These are phyloP conservation scores for Pleurotus platypus DNA, from an alignment of 768 basidiomycete species.

Conservation along the genomic window DNA sequence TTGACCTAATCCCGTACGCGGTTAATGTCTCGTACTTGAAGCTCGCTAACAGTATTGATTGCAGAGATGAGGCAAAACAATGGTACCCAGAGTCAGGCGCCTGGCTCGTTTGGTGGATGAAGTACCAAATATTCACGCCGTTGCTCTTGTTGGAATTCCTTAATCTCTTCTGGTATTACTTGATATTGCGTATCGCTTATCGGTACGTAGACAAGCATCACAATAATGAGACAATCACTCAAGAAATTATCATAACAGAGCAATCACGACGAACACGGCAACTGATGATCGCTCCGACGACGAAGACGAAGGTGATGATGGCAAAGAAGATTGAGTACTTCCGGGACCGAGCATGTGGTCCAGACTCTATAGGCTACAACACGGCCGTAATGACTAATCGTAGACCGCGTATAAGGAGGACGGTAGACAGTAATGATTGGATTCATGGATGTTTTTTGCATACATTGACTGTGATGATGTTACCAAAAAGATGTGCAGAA, in stretches of 20 bases:
- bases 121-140: slow-evolving; percentile 74
- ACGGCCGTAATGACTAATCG: not conserved
- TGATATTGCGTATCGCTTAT: slow-evolving; percentile 74
- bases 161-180: slow-evolving; percentile 91
- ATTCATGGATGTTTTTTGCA: no score
- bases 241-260: slow-evolving; percentile 34
- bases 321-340: slow-evolving; percentile 22
- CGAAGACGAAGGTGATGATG: slow-evolving; percentile 56
- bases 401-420: not conserved
- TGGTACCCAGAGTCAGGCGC: slow-evolving; percentile 63
- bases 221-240: not conserved
- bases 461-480: no score
- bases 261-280: slow-evolving; percentile 39
- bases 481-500: no score
- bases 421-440: no score
- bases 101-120: slow-evolving; percentile 78
- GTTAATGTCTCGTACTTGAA: no score
- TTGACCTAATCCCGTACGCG: slow-evolving; percentile 72
- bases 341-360: no score
- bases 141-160: slow-evolving; percentile 74
- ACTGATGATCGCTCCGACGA: slow-evolving; percentile 83
- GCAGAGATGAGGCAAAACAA: slow-evolving; percentile 48
- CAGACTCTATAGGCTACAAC: not conserved
- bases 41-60: no score
- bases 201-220: slow-evolving; percentile 45